Evolutionary conservation across 305 asterid genomes (phyloP), one percentile per base, ranked within the genome.

Genomic region (Fraxinus baroniana): DNA sequence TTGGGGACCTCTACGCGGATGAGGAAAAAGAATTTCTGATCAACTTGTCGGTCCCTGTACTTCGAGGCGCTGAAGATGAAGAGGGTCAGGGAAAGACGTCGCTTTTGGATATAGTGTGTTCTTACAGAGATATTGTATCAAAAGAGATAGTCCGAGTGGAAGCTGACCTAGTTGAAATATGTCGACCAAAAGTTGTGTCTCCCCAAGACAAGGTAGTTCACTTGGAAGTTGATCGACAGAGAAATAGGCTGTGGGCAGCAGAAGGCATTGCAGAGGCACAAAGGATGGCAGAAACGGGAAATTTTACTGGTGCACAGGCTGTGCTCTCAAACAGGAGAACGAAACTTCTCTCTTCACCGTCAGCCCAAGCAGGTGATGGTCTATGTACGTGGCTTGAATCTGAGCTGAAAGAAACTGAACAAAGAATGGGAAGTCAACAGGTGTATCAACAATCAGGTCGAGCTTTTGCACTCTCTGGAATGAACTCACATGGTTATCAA

Each of bases 1-100:
- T 91, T 0, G 93, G 91, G 2, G 91, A 91, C 28, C 77, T 91
- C 5, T 91, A 89, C 1, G 95, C 95, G 3, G 95, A 88, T 17
- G 95, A 91, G 87, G 88, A 87, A 72, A 85, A 90, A n/a, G 88
- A 88, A 77, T 91, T 90, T 74, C 84, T 91, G 17, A 83, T 88
- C 83, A 79, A 84, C 17, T n/a, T 91, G 5, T 89, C 83, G 9
- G 55, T 91, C 77, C 95, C 93, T 4, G 35, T 1, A 36, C 68
- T 79, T 5, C 10, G 13, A 60, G 20, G 9, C 18, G 57, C 3
- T 5, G 83, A 33, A 35, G 85, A 57, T 28, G 66, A 18, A 4
- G 84, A 81, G 36, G 70, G 15, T 2, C 83, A 70, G 3, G n/a
- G 77, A 22, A 88, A 81, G 64, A 86, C 90, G 0, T 73, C 89